phyloP scores from a whole-genome alignment of 1,284 basidiomycete genomes.

The Trichosporon coremiiforme region DNA sequence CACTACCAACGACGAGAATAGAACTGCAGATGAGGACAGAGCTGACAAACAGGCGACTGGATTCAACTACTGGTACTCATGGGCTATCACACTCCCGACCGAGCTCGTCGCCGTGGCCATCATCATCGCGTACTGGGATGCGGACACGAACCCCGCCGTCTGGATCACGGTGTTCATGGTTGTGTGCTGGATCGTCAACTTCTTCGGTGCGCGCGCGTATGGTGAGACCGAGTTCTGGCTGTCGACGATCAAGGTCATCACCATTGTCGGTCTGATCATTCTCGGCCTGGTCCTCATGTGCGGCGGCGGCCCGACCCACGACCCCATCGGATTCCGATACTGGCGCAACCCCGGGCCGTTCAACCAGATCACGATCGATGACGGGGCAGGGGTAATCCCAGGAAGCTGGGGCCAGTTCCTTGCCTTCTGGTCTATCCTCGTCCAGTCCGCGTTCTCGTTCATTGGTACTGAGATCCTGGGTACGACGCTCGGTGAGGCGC shows the following conservation, averaged over 20 bases:
- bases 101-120: constrained; percentile 37
- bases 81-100: constrained; percentile 46
- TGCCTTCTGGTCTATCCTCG: constrained; percentile 67
- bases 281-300: constrained; percentile 69
- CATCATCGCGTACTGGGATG: constrained; percentile 48
- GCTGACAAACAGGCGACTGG: constrained; percentile 27
- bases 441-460: constrained; percentile 81
- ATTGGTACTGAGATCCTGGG: constrained; percentile 81
- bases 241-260: constrained; percentile 41
- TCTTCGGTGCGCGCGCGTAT: constrained; percentile 48
- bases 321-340: constrained; percentile 59
- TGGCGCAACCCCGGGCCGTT: constrained; percentile 66
- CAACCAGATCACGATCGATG: constrained; percentile 30
- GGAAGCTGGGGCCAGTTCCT: constrained; percentile 64
- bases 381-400: constrained; percentile 30
- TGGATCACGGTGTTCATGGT: constrained; percentile 57
- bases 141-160: constrained; percentile 46
- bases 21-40: background rate
- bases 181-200: constrained; percentile 55
- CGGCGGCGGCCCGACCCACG: constrained; percentile 64
- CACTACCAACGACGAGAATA: background rate
- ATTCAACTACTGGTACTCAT: constrained; percentile 50
- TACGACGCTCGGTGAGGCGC: constrained; percentile 61
- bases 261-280: constrained; percentile 59
- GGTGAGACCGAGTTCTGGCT: constrained; percentile 53